Evolutionary conservation across 2,329 filamentous ascomycete genomes (phyloP).

Genomic region (Venturia effusa): DNA sequence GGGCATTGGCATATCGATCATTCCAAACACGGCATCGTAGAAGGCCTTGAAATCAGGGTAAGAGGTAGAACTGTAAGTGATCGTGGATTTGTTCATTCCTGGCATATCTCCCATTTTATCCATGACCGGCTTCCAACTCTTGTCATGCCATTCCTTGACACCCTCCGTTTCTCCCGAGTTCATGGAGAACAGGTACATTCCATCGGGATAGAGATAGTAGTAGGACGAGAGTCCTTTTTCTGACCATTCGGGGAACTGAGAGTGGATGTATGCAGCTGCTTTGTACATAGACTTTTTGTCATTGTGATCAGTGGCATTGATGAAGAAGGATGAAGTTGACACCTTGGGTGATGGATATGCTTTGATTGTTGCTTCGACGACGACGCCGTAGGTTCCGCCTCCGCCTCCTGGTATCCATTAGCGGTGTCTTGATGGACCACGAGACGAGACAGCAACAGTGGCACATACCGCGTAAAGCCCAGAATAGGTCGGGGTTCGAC

Average conservation of each 20-base stretch:
- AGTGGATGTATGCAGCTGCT: slow-evolving; percentile 9
- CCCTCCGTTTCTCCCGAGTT: slow-evolving; percentile 4
- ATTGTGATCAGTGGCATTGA: slow-evolving; percentile 7
- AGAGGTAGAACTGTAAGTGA: not conserved
- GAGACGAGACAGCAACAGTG: not conserved
- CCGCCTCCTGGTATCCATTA: not conserved
- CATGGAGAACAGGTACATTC: slow-evolving; percentile 1
- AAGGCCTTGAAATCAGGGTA: slow-evolving; percentile 8
- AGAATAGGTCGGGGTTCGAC: slow-evolving; percentile 12
- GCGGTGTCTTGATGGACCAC: not conserved
- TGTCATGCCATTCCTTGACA: not conserved
- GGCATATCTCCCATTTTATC: slow-evolving; percentile 5
- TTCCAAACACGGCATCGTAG: slow-evolving; percentile 8
- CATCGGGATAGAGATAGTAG: slow-evolving; percentile 8
- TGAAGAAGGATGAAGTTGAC: not conserved
- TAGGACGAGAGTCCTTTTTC: slow-evolving; percentile 7
- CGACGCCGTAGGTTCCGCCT: slow-evolving; percentile 21
- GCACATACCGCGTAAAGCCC: slow-evolving; percentile 11
- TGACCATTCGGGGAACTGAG: slow-evolving; percentile 8
- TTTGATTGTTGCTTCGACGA: slow-evolving; percentile 21
- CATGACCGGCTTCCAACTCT: slow-evolving; percentile 10
- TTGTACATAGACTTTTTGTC: slow-evolving; percentile 6
- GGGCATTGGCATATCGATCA: not conserved
- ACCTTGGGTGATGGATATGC: slow-evolving; percentile 15
- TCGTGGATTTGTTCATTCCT: slow-evolving; percentile 6